These are phyloP conservation scores for Peribolospora kevripleyi DNA, from an alignment of 768 basidiomycete genomes.

Conservation along the genomic window DNA sequence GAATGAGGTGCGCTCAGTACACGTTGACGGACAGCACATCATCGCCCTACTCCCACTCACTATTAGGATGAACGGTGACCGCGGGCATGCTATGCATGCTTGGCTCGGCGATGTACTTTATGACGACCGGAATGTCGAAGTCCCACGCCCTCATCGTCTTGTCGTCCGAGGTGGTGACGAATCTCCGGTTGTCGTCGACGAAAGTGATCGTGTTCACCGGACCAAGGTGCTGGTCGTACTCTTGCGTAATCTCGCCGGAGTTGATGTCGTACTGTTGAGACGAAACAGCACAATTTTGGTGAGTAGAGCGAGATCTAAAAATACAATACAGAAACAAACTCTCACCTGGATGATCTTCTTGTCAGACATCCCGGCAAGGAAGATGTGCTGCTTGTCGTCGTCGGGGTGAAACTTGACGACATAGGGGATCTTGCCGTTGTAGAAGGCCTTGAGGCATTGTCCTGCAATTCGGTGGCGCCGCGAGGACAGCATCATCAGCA, in stretches of 20 bases:
- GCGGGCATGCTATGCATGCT: slow-evolving; percentile 99
- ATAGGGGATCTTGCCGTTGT: slow-evolving; percentile 92
- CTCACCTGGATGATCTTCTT: slow-evolving; percentile 94
- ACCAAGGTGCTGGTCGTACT: slow-evolving; percentile 95
- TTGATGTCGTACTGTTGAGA: slow-evolving; percentile 65
- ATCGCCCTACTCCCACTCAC: slow-evolving; percentile 28
- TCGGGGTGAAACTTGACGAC: slow-evolving; percentile 90
- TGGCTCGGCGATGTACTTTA: slow-evolving; percentile 98
- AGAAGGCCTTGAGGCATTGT: slow-evolving; percentile 86
- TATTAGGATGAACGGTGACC: slow-evolving; percentile 79
- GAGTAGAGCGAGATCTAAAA: background rate
- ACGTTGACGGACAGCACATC: background rate
- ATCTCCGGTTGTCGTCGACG: slow-evolving; percentile 79
- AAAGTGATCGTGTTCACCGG: slow-evolving; percentile 98
- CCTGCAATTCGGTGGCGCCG: slow-evolving; percentile 16
- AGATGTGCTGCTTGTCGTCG: slow-evolving; percentile 81
- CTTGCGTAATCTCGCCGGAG: slow-evolving; percentile 83
- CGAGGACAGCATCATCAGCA: background rate
- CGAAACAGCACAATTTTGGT: background rate
- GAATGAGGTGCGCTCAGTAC: background rate
- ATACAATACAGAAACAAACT: background rate
- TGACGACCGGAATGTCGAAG: slow-evolving; percentile 95
- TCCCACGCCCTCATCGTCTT: slow-evolving; percentile 99
- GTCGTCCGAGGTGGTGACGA: slow-evolving; percentile 95
- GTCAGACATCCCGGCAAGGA: slow-evolving; percentile 94